Evolutionary conservation across 2,329 filamentous ascomycete species (phyloP), one percentile per base, ranked within the genome.

Genomic region (Penicillium decumbens): DNA sequence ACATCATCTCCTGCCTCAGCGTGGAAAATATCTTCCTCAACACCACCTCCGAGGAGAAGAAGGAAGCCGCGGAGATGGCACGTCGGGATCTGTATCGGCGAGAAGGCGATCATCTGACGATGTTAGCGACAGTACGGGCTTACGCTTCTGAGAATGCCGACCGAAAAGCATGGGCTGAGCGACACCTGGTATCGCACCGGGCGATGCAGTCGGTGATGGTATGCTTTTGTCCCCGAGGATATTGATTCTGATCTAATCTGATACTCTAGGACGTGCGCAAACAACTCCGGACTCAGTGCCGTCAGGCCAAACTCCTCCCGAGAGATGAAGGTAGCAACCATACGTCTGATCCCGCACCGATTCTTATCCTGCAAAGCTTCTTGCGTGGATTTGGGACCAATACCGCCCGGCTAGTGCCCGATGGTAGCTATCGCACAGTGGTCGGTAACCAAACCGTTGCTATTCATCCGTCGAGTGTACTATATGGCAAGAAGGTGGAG

Each of bases 1-100:
- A 97, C 62, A 85, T 96, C 47, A 87, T 85, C 43, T 80, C 82
- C 0, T 80, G 78, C 39, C 72, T 85, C n/a, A 82, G 79, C 53
- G 81, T 83, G 1, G 82, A 85, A 60, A 82, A 79, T 57, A 77
- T 85, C 27, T 85, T 84, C 63, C 65, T 83, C 4, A 80, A 81
- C 51, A 72, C 79, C 3, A 75, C 76, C 2, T 80, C 78, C 0
- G 81, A 84, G 57, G 80, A 83, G 57, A 79, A 76, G 53, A 80
- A 80, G 55, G 80, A 83, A 60, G 74, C 78, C 54, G 81, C 80
- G 1, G 75, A 80, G 46, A 69, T 71, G 41, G 79, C 80, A 1
- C 72, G 82, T 13, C 72, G 75, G 6, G 76, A 80, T 54, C 71
- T 85, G 0, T 79, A 77, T 59, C 73, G 80, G 2, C 72, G 82